These are phyloP conservation scores for Biscogniauxia marginata DNA, from an alignment of 2,329 filamentous ascomycete genomes.

Conservation along the genomic window DNA sequence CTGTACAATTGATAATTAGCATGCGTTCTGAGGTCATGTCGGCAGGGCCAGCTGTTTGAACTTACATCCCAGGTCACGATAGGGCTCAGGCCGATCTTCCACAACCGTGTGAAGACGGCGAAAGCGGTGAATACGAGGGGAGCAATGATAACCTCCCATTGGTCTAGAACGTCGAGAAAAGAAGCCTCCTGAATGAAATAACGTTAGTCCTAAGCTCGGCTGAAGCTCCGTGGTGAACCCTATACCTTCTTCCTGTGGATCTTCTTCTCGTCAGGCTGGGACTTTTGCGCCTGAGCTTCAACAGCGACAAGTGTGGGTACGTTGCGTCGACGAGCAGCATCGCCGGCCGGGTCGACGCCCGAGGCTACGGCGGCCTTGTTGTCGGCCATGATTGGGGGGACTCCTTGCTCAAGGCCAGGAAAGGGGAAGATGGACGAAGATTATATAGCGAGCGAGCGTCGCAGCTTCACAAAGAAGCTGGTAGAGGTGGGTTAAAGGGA, in stretches of 20 bases:
- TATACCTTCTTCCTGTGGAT: slow-evolving; percentile 46
- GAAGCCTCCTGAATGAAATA: slow-evolving; percentile 45
- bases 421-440: slow-evolving; percentile 8
- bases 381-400: slow-evolving; percentile 46
- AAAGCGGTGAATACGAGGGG: slow-evolving; percentile 60
- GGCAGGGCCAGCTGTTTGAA: slow-evolving; percentile 4
- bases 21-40: background rate
- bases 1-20: slow-evolving; percentile 22
- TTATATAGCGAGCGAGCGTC: slow-evolving; percentile 11
- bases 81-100: slow-evolving; percentile 66
- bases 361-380: slow-evolving; percentile 57
- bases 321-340: slow-evolving; percentile 57
- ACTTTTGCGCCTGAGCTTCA: slow-evolving; percentile 32
- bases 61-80: slow-evolving; percentile 64
- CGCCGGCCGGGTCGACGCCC: slow-evolving; percentile 54
- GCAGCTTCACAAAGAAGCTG: slow-evolving; percentile 9
- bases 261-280: slow-evolving; percentile 59
- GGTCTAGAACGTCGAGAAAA: slow-evolving; percentile 59
- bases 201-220: slow-evolving; percentile 6
- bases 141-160: slow-evolving; percentile 63
- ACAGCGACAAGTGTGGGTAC: slow-evolving; percentile 43
- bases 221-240: slow-evolving; percentile 42
- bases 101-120: slow-evolving; percentile 66
- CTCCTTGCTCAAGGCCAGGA: slow-evolving; percentile 11
- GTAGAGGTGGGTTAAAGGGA: slow-evolving; percentile 8